These are phyloP conservation scores for Penicillium cinerascens DNA, from an alignment of 495 filamentous ascomycete species.

Conservation along the genomic window DNA sequence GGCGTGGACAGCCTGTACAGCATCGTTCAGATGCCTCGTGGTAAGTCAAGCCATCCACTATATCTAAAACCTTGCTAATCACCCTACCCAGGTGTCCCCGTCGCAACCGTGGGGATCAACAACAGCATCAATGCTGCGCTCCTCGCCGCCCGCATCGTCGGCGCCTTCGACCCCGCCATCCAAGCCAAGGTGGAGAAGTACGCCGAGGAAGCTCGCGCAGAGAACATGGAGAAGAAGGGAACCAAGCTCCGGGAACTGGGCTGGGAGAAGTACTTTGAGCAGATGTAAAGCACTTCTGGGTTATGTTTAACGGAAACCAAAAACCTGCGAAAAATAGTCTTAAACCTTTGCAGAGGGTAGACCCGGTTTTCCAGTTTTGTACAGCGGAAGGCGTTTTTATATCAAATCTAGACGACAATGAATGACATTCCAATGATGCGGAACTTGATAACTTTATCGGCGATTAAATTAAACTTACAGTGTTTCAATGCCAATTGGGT, in stretches of 20 bases:
- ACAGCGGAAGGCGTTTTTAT: constrained; percentile 13
- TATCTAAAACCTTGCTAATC: constrained; percentile 6
- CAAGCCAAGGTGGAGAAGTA: constrained; percentile 64
- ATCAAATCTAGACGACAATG: constrained; percentile 24
- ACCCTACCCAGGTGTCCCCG: constrained; percentile 62
- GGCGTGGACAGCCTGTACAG: constrained; percentile 86
- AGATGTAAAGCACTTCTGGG: constrained; percentile 40
- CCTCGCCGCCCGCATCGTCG: constrained; percentile 80
- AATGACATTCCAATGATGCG: constrained; percentile 17
- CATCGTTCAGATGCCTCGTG: constrained; percentile 89
- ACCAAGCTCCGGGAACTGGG: constrained; percentile 53
- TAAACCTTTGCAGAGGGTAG: constrained; percentile 2
- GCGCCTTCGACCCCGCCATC: constrained; percentile 56
- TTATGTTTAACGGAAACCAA: not conserved
- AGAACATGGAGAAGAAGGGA: constrained; percentile 55
- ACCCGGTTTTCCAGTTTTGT: constrained; percentile 4
- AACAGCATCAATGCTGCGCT: constrained; percentile 92
- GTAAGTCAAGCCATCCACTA: constrained; percentile 27
- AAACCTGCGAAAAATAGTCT: not conserved
- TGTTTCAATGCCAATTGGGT: not conserved
- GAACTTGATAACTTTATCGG: no score
- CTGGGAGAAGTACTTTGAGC: constrained; percentile 65
- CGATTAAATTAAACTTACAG: not conserved
- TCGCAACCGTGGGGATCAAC: constrained; percentile 88
- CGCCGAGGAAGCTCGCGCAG: constrained; percentile 63